Evolutionary conservation across 371 early-diverging fungal species (phyloP).

Genomic region (Apophysomyces sp.): DNA sequence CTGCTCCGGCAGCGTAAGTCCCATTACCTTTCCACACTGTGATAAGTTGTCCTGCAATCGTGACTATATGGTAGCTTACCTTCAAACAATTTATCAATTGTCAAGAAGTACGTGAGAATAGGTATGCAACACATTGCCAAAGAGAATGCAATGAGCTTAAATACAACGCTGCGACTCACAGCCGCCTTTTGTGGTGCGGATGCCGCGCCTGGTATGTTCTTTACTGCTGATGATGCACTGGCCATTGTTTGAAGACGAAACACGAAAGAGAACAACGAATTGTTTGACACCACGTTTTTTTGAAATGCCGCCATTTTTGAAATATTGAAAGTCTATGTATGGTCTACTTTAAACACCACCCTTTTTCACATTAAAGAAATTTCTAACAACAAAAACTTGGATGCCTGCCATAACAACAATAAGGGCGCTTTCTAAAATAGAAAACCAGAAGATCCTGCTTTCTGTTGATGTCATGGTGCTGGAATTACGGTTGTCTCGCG

Average conservation of each 20-base stretch:
- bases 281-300: neutral
- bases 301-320: no score
- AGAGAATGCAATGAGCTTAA: slow-evolving; percentile 15
- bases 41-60: neutral
- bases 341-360: slow-evolving; percentile 50
- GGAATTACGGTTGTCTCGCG: slow-evolving; percentile 87
- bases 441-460: slow-evolving; percentile 86
- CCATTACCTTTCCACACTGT: slow-evolving; percentile 31
- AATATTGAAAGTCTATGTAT: neutral
- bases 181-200: neutral
- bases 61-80: neutral
- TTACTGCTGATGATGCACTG: neutral
- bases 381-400: slow-evolving; percentile 85
- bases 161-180: slow-evolving; percentile 11
- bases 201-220: neutral
- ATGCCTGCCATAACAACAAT: slow-evolving; percentile 79
- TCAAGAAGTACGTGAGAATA: slow-evolving; percentile 13
- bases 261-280: neutral
- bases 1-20: slow-evolving; percentile 48
- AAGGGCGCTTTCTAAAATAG: slow-evolving; percentile 66
- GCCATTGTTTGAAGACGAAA: neutral
- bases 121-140: slow-evolving; percentile 12
- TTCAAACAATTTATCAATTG: slow-evolving; percentile 7
- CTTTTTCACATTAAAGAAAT: slow-evolving; percentile 70
- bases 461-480: slow-evolving; percentile 85